Evolutionary conservation across 176 grass and related monocot species (phyloP).

Genomic region (Tillandsia fasciculata): DNA sequence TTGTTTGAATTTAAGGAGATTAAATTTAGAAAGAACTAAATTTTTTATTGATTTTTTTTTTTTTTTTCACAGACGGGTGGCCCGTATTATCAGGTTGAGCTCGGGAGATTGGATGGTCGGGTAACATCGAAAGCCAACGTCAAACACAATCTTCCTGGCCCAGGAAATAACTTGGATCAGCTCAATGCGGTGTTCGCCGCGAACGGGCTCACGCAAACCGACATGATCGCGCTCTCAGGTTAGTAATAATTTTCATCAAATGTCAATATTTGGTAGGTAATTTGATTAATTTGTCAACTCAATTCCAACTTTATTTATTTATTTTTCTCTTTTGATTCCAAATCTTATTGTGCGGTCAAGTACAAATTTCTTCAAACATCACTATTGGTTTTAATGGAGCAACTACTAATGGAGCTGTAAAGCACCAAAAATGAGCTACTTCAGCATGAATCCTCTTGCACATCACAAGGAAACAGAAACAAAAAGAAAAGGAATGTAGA

Average conservation of each 20-base stretch:
- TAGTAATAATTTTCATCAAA: not conserved
- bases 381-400: too few species aligned
- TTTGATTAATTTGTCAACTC: not conserved
- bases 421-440: too few species aligned
- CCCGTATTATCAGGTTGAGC: slow-evolving; percentile 54
- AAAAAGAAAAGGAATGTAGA: too few species aligned
- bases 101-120: slow-evolving; percentile 58
- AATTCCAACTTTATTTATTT: not conserved
- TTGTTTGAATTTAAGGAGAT: too few species aligned
- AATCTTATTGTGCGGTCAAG: too few species aligned
- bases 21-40: not conserved
- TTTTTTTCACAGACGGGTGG: slow-evolving; percentile 31
- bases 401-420: too few species aligned
- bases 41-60: not conserved
- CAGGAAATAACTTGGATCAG: slow-evolving; percentile 55
- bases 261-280: not conserved
- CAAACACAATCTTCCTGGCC: slow-evolving; percentile 63
- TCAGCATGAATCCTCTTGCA: too few species aligned
- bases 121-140: slow-evolving; percentile 53
- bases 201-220: slow-evolving; percentile 64
- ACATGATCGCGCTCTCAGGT: slow-evolving; percentile 80
- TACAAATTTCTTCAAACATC: too few species aligned
- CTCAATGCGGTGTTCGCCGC: slow-evolving; percentile 48
- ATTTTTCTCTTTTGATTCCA: too few species aligned
- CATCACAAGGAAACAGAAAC: too few species aligned